Percentiles rank a stretch among this genome's conserved stretches.
These are phyloP conservation scores for Hymenoscyphus repandus DNA, from an alignment of 2,329 filamentous ascomycete species.

Conservation along the genomic window DNA sequence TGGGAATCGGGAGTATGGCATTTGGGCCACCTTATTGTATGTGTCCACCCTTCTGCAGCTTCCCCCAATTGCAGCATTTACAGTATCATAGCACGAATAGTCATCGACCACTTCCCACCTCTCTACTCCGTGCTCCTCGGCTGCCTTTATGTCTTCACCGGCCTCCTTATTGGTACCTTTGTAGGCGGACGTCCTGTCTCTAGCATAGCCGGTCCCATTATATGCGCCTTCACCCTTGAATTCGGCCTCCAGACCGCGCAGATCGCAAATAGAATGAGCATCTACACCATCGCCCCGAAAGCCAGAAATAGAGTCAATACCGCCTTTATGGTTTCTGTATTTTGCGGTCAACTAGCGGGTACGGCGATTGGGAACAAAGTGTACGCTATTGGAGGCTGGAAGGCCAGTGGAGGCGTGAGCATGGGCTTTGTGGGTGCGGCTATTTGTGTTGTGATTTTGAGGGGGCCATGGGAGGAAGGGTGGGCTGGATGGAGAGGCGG, in stretches of 20 bases:
- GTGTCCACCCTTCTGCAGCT: not conserved
- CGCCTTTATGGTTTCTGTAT: slow-evolving; percentile 72
- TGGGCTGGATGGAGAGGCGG: slow-evolving; percentile 60
- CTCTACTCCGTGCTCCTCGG: slow-evolving; percentile 63
- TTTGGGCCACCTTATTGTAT: slow-evolving; percentile 60
- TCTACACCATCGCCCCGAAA: slow-evolving; percentile 66
- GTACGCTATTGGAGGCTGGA: slow-evolving; percentile 52
- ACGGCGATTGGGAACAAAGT: slow-evolving; percentile 53
- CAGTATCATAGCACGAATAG: slow-evolving; percentile 39
- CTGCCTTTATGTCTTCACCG: slow-evolving; percentile 51
- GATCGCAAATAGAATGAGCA: slow-evolving; percentile 65
- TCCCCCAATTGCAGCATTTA: not conserved
- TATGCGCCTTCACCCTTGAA: slow-evolving; percentile 68
- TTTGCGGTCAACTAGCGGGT: slow-evolving; percentile 70
- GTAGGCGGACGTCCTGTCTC: slow-evolving; percentile 45
- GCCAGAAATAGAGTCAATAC: slow-evolving; percentile 74
- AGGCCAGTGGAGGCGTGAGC: slow-evolving; percentile 49
- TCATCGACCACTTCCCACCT: slow-evolving; percentile 67
- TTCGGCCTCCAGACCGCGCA: slow-evolving; percentile 68
- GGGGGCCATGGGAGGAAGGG: slow-evolving; percentile 50
- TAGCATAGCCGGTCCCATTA: slow-evolving; percentile 64
- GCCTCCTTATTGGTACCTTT: slow-evolving; percentile 64
- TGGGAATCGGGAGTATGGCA: slow-evolving; percentile 65
- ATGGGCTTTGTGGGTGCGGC: slow-evolving; percentile 48
- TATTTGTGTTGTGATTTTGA: slow-evolving; percentile 39